Evolutionary conservation across 2,329 filamentous ascomycete species (phyloP), one percentile per base, ranked within the genome.

Genomic region (Fusarium anguioides): DNA sequence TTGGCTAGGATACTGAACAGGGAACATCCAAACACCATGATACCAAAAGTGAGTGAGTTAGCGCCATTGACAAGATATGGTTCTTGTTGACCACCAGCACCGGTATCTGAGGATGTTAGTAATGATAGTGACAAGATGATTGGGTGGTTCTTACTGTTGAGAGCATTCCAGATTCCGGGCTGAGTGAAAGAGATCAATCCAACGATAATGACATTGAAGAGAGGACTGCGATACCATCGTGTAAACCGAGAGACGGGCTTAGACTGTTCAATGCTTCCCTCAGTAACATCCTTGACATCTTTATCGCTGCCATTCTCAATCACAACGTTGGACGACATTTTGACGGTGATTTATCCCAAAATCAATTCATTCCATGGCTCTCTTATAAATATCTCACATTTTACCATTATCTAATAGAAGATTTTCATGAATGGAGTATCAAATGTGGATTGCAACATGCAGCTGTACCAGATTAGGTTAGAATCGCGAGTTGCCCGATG

Each of bases 121-220:
- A 4, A 6, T 11, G 33, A 6, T 6, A n/a, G 4, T 15, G 26
- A n/a, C n/a, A 4, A 17, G 0, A 0, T n/a, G 31, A 33, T 14
- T 7, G 5, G n/a, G 4, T n/a, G 17, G 2, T 2, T 1, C 0
- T 17, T 48, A 73, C 71, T 79, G 60, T 84, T 86, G 77, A 86
- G 84, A 0, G 84, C 84, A 72, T 85, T 86, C 84, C 84, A 87
- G 1, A 87, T 75, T 0, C 82, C 82, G 0, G 82, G 82, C 0
- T 82, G 81, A 15, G 84, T 78, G 63, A 86, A 86, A 2, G 83
- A 84, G 3, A 85, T 84, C 7, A 78, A 78, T 18, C 84, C 84
- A 44, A 86, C 84, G 5, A 86, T 75, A 35, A 82, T 81, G 33
- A 84, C 83, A 70, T 86, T 85, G 78, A 84, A 85, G 1, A 86